These are phyloP conservation scores for Pholiota conissans DNA, from an alignment of 768 basidiomycete genomes.

Conservation along the genomic window DNA sequence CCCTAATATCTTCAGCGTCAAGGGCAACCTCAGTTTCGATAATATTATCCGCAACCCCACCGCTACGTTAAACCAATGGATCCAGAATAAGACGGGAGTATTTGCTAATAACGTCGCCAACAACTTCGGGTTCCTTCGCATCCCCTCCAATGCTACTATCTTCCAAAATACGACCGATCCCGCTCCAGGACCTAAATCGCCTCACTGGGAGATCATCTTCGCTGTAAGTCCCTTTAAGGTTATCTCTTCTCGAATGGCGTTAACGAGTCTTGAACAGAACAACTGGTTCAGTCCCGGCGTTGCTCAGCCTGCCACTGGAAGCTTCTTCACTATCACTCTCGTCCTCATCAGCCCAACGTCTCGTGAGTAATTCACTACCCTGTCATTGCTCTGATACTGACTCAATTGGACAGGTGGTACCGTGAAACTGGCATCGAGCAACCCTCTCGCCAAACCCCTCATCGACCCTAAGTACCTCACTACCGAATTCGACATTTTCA, in stretches of 20 bases:
- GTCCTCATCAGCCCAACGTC: conserved; percentile 34
- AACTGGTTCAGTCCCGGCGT: conserved; percentile 8
- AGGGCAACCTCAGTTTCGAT: conserved; percentile 24
- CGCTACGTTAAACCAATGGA: conserved; percentile 26
- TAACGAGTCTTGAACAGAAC: background rate
- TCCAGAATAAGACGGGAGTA: conserved; percentile 21
- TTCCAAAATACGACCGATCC: conserved; percentile 27
- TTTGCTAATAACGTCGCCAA: conserved; percentile 28
- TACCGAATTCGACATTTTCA: conserved; percentile 25
- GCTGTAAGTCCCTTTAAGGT: background rate
- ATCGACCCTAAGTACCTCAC: conserved; percentile 48
- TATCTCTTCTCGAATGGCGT: background rate
- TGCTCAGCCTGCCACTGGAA: conserved; percentile 18
- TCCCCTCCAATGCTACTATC: conserved; percentile 24
- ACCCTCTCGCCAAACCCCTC: conserved; percentile 45
- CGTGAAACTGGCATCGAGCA: conserved; percentile 38
- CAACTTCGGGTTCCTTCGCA: conserved; percentile 28
- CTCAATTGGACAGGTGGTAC: conserved; percentile 28
- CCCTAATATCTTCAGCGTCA: conserved; percentile 24
- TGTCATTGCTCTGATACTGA: background rate
- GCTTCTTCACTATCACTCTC: conserved; percentile 29
- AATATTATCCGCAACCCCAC: conserved; percentile 20
- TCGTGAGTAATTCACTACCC: conserved; percentile 22
- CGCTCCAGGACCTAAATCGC: conserved; percentile 24
- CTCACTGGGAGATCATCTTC: conserved; percentile 32